A percentile compares a stretch with the other conserved stretches of the same genome.
phyloP scores from a whole-genome alignment of 805 yeast species.

The Teunomyces tritomae region DNA sequence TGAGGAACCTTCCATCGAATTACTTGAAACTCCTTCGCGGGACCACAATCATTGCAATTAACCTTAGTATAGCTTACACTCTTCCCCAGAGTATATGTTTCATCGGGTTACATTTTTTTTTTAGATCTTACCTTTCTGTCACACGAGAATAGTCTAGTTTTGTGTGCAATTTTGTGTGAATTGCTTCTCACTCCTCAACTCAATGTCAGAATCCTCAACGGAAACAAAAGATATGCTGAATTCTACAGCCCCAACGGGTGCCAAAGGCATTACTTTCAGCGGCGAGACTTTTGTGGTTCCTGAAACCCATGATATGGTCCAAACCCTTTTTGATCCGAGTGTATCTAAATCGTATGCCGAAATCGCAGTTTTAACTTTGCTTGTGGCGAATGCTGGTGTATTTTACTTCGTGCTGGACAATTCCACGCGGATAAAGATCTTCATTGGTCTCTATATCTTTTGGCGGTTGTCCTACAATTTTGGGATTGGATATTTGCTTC shows the following conservation, averaged over 20 bases:
- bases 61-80: neutral
- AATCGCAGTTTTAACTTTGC: conserved; percentile 47
- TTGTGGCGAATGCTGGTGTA: conserved; percentile 30
- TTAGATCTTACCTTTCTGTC: neutral
- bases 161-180: neutral
- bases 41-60: neutral
- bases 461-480: conserved; percentile 77
- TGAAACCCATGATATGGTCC: conserved; percentile 78
- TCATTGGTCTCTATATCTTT: conserved; percentile 57
- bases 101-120: neutral
- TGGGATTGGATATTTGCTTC: conserved; percentile 73
- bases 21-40: neutral
- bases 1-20: neutral
- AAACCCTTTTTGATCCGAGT: conserved; percentile 76
- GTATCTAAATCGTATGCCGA: conserved; percentile 67
- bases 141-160: neutral
- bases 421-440: conserved; percentile 29
- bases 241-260: neutral
- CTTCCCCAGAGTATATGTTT: neutral
- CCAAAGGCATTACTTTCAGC: conserved; percentile 41
- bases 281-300: conserved; percentile 51
- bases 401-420: conserved; percentile 24
- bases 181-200: neutral
- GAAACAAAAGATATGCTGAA: neutral
- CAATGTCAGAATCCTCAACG: neutral